A percentile compares a stretch with the other conserved stretches of the same genome.
Evolutionary conservation across 768 basidiomycete species (phyloP).

Genomic region (Tubosaeta sp.): DNA sequence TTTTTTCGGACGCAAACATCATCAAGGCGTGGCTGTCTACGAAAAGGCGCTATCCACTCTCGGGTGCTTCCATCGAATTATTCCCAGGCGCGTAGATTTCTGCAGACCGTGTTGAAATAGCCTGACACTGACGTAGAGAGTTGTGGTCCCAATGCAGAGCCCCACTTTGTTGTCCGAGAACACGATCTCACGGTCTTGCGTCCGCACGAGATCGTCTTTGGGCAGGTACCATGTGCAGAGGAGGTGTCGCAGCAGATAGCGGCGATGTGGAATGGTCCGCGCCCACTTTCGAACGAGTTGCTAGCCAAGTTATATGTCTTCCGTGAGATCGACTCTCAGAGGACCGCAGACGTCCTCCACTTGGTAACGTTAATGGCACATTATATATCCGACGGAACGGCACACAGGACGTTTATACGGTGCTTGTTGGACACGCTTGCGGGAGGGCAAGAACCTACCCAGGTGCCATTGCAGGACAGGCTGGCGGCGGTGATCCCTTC

Average conservation of each 20-base stretch:
- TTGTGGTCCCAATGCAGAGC: not conserved
- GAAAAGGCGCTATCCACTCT: slow-evolving; percentile 1
- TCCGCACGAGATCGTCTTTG: slow-evolving; percentile 39
- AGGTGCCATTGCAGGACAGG: slow-evolving; percentile 33
- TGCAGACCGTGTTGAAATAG: not conserved
- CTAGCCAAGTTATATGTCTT: slow-evolving; percentile 42
- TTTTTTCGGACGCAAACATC: slow-evolving; percentile 1
- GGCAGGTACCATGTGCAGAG: slow-evolving; percentile 28
- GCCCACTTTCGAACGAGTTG: slow-evolving; percentile 39
- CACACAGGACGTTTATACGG: slow-evolving; percentile 38
- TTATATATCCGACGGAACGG: slow-evolving; percentile 46
- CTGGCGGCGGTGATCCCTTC: slow-evolving; percentile 39
- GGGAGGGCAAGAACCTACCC: slow-evolving; percentile 2
- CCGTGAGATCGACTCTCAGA: slow-evolving; percentile 30
- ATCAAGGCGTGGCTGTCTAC: not conserved
- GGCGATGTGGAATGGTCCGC: slow-evolving; percentile 31
- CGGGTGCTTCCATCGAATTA: not conserved
- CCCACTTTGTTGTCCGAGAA: slow-evolving; percentile 40
- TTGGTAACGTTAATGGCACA: slow-evolving; percentile 45
- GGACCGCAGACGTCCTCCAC: slow-evolving; percentile 32
- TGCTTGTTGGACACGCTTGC: slow-evolving; percentile 43
- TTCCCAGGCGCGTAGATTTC: not conserved
- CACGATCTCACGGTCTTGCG: slow-evolving; percentile 28
- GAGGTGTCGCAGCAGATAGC: slow-evolving; percentile 32
- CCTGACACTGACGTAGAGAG: not conserved